Percentiles rank a stretch among this genome's conserved stretches.
Evolutionary conservation across 139 green algal species (phyloP).

Genomic region (Axilococcus clingmanii): DNA sequence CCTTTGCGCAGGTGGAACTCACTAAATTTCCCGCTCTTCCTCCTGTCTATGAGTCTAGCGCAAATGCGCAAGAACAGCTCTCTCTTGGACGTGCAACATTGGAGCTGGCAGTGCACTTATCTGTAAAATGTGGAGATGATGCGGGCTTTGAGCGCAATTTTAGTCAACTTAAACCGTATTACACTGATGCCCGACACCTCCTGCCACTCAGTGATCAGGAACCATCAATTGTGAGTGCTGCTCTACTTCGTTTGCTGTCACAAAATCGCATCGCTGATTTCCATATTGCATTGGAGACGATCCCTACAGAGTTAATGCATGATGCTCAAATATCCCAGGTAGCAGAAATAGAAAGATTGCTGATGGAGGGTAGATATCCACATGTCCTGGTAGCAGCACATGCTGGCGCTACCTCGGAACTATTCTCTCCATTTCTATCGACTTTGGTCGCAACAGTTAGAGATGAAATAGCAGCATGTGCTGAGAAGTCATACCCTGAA

Average conservation of each 20-base stretch:
- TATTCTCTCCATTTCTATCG: constrained; percentile 3
- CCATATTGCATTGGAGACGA: constrained; percentile 89
- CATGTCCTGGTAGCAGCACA: constrained; percentile 47
- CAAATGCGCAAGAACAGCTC: constrained; percentile 63
- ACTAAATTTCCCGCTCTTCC: constrained; percentile 66
- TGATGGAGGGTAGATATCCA: constrained; percentile 96
- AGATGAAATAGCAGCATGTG: constrained; percentile 89
- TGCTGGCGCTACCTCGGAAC: background rate
- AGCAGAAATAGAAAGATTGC: constrained; percentile 82
- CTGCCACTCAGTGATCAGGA: constrained; percentile 58
- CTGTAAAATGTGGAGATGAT: constrained; percentile 67
- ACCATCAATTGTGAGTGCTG: constrained; percentile 59
- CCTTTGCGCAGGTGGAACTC: constrained; percentile 54
- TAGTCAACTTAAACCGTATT: constrained; percentile 79
- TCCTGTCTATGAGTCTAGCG: constrained; percentile 42
- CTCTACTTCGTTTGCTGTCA: constrained; percentile 88
- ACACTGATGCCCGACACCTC: constrained; percentile 51
- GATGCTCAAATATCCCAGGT: constrained; percentile 24
- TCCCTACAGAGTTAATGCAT: constrained; percentile 44
- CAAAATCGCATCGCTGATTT: constrained; percentile 96
- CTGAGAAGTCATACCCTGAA: constrained; percentile 71
- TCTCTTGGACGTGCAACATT: constrained; percentile 71
- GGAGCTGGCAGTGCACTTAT: constrained; percentile 78
- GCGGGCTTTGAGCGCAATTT: constrained; percentile 82
- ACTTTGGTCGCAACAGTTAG: constrained; percentile 25